These are phyloP conservation scores for Fusarium brevicatenulatum DNA, from an alignment of 2,329 filamentous ascomycete genomes.

Conservation along the genomic window DNA sequence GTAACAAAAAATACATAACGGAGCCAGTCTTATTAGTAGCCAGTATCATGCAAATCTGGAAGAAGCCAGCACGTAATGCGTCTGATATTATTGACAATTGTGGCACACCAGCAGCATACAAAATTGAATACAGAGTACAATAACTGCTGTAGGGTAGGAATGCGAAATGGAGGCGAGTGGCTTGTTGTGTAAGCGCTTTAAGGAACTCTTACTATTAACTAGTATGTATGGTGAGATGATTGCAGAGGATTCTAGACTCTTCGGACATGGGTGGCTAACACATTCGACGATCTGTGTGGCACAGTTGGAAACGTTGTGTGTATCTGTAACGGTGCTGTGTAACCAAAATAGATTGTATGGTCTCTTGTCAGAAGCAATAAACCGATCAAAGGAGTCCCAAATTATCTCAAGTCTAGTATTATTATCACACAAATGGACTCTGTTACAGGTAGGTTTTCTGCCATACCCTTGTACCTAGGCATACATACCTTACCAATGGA, in stretches of 20 bases:
- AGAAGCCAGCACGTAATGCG: background rate
- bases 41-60: conserved; percentile 16
- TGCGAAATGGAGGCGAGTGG: background rate
- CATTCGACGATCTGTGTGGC: conserved; percentile 1
- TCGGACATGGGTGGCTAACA: conserved; percentile 15
- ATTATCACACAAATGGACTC: background rate
- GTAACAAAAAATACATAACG: background rate
- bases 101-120: conserved; percentile 19
- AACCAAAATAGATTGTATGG: background rate
- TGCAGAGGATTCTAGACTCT: conserved; percentile 31
- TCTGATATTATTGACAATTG: conserved; percentile 9
- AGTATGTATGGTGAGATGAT: background rate
- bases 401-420: background rate
- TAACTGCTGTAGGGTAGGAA: conserved; percentile 3
- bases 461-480: background rate
- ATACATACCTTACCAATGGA: background rate
- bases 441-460: background rate
- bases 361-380: background rate
- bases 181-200: background rate
- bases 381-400: background rate
- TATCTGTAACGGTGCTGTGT: background rate
- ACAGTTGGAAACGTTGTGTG: conserved; percentile 4
- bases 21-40: background rate
- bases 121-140: background rate
- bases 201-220: background rate